Base-by-base conservation (phyloP, 164 flowering plant species). In the Brasenia schreberi region DNA sequence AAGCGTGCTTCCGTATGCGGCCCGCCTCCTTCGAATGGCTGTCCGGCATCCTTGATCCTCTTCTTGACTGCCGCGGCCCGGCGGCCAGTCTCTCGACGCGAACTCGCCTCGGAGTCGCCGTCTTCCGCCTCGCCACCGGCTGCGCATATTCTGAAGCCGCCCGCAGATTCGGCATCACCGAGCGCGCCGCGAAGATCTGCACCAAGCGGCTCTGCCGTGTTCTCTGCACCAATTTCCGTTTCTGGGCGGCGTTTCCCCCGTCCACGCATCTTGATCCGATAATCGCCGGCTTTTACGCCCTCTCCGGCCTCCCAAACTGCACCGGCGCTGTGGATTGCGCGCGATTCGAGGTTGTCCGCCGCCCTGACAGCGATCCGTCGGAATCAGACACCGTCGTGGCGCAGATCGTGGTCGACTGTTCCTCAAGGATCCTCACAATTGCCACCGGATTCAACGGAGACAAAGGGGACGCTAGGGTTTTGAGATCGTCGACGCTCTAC, bases 1-100 rank as follows among this genome's bases (percentile, higher is more conserved):
- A 69, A 63, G 43, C 43, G 39, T 70, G 59, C 53, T 92, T 89
- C 77, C 78, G 67, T 23, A 91, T 91, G 93, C 69, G 77, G 0
- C 70, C 90, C 11, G 69, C 85, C 1, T 83, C 93, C 45, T 91
- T 91, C 71, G 83, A 86, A 65, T 92, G 96, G 96, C 88, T 92
- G 16, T 71, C 85, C 1, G 81, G 88, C 39, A 73, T 87, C 62
- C 89, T 92, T 16, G 96, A 92, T 66, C 97, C 97, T 27, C 64
- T 92, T n/a, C 86, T 92, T 12, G 97, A 92, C 23, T 89, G 96
- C 71, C 88, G 96, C 19, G 97, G 89, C 97, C 97, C 7, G 75
- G 69, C 0, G 79, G 79, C 7, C 60, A 79, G 78, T 56, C 84
- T 92, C 39, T 75, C 96, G 0, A 62, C 87, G 3, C 83, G 82